phyloP scores from a whole-genome alignment of 441 rosid genomes.

The Euphorbia celastroides region DNA sequence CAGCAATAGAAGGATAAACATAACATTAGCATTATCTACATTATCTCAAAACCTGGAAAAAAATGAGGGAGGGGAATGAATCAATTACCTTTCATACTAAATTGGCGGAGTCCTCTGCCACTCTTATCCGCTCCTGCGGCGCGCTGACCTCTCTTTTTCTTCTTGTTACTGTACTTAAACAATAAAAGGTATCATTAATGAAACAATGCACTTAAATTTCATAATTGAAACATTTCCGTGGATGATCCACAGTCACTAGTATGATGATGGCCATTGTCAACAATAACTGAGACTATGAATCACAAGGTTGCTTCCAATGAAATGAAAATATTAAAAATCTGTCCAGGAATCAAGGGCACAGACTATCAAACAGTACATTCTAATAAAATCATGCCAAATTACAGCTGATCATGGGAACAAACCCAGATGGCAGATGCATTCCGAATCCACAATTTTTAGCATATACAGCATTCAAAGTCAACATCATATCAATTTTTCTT shows the following conservation, averaged over 20 bases:
- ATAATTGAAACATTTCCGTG: slow-evolving; percentile 8
- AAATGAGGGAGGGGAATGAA: slow-evolving; percentile 8
- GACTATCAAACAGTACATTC: not conserved
- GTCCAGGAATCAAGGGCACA: not conserved
- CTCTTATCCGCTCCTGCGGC: slow-evolving; percentile 80
- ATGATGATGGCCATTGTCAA: not conserved
- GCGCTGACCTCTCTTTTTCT: slow-evolving; percentile 87
- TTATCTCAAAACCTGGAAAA: not conserved
- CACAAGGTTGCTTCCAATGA: not conserved
- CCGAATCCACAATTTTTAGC: not conserved
- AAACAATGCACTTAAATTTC: slow-evolving; percentile 1
- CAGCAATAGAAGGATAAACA: not conserved
- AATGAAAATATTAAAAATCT: not conserved
- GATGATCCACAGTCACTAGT: not conserved
- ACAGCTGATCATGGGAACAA: not conserved
- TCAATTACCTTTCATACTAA: slow-evolving; percentile 87
- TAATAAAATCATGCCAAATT: not conserved
- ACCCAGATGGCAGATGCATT: not conserved
- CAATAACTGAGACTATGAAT: not conserved
- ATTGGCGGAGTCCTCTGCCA: slow-evolving; percentile 96
- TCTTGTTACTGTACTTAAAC: slow-evolving; percentile 47
- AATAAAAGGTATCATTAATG: slow-evolving; percentile 10
- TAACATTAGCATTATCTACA: not conserved
- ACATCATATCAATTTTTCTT: not conserved
- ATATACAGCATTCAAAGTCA: not conserved